Evolutionary conservation across 1,284 basidiomycete species (phyloP), one percentile per base, ranked within the genome.

Genomic region (Ustilago tritici): DNA sequence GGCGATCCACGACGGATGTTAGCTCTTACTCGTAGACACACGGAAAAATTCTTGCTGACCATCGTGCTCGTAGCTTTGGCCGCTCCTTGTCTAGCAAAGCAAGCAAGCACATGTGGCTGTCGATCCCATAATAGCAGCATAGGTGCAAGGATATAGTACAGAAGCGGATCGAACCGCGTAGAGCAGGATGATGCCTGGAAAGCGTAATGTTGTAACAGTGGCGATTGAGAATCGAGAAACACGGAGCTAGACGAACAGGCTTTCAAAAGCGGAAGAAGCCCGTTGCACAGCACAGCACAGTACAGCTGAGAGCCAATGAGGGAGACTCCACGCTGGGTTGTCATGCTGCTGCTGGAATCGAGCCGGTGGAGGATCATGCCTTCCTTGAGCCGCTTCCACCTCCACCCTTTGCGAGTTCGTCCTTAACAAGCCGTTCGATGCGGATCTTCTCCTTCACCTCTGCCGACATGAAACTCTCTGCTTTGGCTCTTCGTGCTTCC

Each of bases 361-460:
- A 46, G 43, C 8, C n/a, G n/a, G 43, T 12, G 40, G 11, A 17
- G 40, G 40, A 46, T 46, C 43, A 71, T 43, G 54, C 50, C 52
- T 47, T 28, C 58, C 49, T 73, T 12, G 65, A 61, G 8, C 70
- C 63, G 40, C 69, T 61, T 28, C 59, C 65, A 15, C 63, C 62
- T 35, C 59, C 65, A n/a, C 63, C 59, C 60, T 75, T 77, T 8
- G 75, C 74, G 32, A 78, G 63, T 63, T 82, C 78, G 58, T 72
- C 68, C 70, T 80, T 78, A 59, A 83, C 80, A 47, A 73, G 61
- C 68, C 78, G 66, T 46, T 82, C 81, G 60, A 84, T 80, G 12
- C 75, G 69, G 32, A 78, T 56, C 69, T 79, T 76, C 53, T 83
- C 82, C 70, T 74, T 77, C 59, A 83, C 80, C 35, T 74, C 77